Percentiles rank a stretch among this genome's conserved stretches.
phyloP scores from a whole-genome alignment of 169 alveolate species.

The Cryptosporidium baileyi region DNA sequence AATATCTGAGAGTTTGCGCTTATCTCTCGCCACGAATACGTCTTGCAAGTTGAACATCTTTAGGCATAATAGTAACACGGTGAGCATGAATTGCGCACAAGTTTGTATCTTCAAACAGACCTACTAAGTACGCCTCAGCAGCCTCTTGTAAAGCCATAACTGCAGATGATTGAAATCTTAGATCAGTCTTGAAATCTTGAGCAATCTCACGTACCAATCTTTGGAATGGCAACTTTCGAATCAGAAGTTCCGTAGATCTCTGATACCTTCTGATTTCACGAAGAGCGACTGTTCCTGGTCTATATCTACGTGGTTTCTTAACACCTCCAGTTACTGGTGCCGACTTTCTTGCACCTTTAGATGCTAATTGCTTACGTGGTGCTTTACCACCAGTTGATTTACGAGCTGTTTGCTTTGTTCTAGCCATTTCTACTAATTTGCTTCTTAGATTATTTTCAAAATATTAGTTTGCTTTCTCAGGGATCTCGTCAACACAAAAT shows the following conservation, averaged over 20 bases:
- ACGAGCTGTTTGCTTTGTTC: constrained; percentile 97
- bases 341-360: constrained; percentile 95
- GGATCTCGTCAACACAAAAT: constrained; percentile 71
- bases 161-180: constrained; percentile 98
- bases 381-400: constrained; percentile 97
- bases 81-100: constrained; percentile 99
- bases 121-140: constrained; percentile 98
- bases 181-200: constrained; percentile 96
- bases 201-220: constrained; percentile 97
- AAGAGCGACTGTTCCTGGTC: constrained; percentile 99
- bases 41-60: constrained; percentile 98
- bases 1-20: background rate
- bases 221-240: constrained; percentile 98
- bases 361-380: constrained; percentile 94
- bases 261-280: constrained; percentile 98
- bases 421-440: constrained; percentile 88
- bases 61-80: constrained; percentile 99
- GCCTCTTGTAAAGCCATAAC: constrained; percentile 98
- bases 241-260: constrained; percentile 95
- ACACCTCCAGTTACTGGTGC: constrained; percentile 91
- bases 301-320: constrained; percentile 94
- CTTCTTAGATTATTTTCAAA: background rate
- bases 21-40: constrained; percentile 97
- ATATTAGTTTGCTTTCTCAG: constrained; percentile 42
- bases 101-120: constrained; percentile 98